phyloP scores from a whole-genome alignment of 73 alveolate genomes.

The Paramecium bursaria region DNA sequence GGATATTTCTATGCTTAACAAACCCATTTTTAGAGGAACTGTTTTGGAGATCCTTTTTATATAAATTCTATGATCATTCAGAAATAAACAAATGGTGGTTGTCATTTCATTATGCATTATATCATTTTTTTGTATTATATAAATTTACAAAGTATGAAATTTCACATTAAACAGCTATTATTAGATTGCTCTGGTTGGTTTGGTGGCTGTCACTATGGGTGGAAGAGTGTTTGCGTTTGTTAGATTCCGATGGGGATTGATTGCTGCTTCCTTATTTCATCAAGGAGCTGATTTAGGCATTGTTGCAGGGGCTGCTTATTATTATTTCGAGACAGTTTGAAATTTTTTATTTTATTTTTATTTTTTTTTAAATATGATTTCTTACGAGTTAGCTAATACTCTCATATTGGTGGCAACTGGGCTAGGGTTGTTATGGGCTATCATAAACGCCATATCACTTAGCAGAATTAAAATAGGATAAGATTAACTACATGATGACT shows the following conservation, averaged over 20 bases:
- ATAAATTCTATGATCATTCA: background rate
- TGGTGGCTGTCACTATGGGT: conserved; percentile 10
- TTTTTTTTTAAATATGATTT: conserved; percentile 29
- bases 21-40: conserved; percentile 58
- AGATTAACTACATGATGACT: conserved; percentile 49
- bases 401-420: background rate
- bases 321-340: too few species aligned
- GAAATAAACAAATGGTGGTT: conserved; percentile 21
- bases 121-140: conserved; percentile 49
- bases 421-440: conserved; percentile 62
- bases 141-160: conserved; percentile 5
- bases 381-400: conserved; percentile 10
- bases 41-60: conserved; percentile 41
- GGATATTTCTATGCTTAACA: background rate
- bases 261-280: background rate
- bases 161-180: background rate
- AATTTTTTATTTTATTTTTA: too few species aligned
- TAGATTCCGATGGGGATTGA: background rate
- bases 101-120: conserved; percentile 37
- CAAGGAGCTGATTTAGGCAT: conserved; percentile 46
- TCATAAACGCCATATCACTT: conserved; percentile 38
- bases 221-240: conserved; percentile 1
- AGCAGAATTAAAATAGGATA: conserved; percentile 53
- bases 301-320: background rate
- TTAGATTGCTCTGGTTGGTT: background rate